phyloP scores from a whole-genome alignment of 257 asterid genomes.

The Capsicum baccatum region DNA sequence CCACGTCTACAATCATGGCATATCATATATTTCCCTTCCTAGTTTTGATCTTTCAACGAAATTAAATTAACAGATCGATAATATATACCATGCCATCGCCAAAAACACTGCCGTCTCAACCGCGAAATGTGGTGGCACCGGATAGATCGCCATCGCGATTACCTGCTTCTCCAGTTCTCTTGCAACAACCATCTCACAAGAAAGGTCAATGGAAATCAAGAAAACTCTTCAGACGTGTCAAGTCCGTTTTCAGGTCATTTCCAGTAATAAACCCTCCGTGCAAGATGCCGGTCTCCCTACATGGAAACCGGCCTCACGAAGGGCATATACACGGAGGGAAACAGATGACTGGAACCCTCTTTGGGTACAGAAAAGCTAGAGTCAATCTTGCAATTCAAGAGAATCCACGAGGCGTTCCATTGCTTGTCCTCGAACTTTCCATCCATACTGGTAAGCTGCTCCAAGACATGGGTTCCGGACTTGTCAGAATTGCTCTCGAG shows the following conservation, averaged over 20 bases:
- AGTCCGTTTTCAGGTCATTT: conserved; percentile 75
- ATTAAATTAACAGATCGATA: neutral
- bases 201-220: conserved; percentile 58
- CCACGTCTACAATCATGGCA: conserved; percentile 2
- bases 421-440: conserved; percentile 75
- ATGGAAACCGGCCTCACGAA: conserved; percentile 52
- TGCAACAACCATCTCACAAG: conserved; percentile 53
- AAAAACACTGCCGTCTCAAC: conserved; percentile 35
- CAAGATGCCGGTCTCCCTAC: conserved; percentile 71
- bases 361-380: conserved; percentile 72
- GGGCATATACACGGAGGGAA: conserved; percentile 77
- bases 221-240: conserved; percentile 65
- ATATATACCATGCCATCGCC: conserved; percentile 46
- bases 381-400: conserved; percentile 79
- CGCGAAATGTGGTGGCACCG: conserved; percentile 52
- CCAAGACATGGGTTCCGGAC: conserved; percentile 89
- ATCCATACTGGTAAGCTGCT: conserved; percentile 82
- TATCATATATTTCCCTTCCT: neutral
- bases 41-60: neutral
- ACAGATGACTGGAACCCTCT: conserved; percentile 85
- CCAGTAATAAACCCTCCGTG: conserved; percentile 86
- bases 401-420: conserved; percentile 68
- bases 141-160: conserved; percentile 46
- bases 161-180: conserved; percentile 40
- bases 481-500: conserved; percentile 80